Evolutionary conservation across 768 basidiomycete genomes (phyloP), one percentile per base, ranked within the genome.

Genomic region (Hemileccinum rubropunctum): DNA sequence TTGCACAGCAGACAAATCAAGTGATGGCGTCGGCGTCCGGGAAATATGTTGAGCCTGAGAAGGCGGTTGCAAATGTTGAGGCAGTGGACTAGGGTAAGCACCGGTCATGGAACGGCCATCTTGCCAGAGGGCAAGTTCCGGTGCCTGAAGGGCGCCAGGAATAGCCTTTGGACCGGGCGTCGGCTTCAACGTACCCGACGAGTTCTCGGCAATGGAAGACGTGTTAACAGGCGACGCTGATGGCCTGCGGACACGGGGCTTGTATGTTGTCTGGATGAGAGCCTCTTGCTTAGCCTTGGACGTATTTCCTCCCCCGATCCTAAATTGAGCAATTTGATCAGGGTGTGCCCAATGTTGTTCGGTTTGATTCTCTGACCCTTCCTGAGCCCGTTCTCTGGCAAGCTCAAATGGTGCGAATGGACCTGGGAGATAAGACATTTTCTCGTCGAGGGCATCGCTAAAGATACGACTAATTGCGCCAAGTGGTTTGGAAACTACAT

Each of bases 401-500:
- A 84, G 70, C 54, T 86, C 86, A 42, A 83, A 80, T 0, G 84
- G 84, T 3, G 80, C 82, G 52, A 88, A 86, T 2, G 85, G 84
- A 0, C 83, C 84, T 1, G 84, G 85, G 5, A 85, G 73, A 61
- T 81, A 82, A 1, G 79, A 69, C 42, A 86, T 70, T 55, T 81
- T 82, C 54, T 80, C 83, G 58, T 91, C 88, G 11, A 93, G 70
- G 0, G 90, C 91, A 39, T 89, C 89, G 52, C 81, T 88, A 65
- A 95, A 86, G 53, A 97, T 93, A 45, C 88, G 82, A 15, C 91
- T 80, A 44, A 97, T 87, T 2, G 93, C 91, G 55, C 75, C 89
- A n/a, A 97, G 77, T 3, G 93, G 93, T 65, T 92, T 93, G 8
- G 88, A 92, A 49, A 95, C 86, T 0, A 83, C 88, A 63, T 93